A percentile compares a stretch with the other conserved stretches of the same genome.
Evolutionary conservation across 139 green algal genomes (phyloP).

Genomic region (Micromonas pusilla): DNA sequence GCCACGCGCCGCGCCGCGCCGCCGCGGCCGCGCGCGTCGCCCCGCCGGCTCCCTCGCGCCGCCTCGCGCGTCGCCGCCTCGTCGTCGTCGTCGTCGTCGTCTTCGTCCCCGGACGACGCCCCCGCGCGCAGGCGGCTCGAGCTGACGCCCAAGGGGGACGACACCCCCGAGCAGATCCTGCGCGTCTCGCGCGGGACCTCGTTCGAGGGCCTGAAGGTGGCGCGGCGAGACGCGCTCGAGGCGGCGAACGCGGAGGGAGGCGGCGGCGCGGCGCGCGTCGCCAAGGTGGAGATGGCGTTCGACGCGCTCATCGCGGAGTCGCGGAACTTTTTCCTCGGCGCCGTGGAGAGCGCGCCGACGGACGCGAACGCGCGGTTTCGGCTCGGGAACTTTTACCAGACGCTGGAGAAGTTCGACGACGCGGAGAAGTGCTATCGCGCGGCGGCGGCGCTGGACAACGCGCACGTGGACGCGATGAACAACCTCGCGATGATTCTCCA

Average conservation of each 20-base stretch:
- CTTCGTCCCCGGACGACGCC: not conserved
- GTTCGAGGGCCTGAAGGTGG: conserved; percentile 26
- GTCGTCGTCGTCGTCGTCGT: too few species aligned
- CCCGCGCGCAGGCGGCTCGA: not conserved
- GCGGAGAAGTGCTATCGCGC: conserved; percentile 24
- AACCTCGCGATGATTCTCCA: conserved; percentile 33
- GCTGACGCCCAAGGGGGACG: not conserved
- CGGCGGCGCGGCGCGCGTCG: not conserved
- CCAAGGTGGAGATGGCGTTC: conserved; percentile 3
- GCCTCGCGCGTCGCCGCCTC: too few species aligned
- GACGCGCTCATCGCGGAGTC: conserved; percentile 4
- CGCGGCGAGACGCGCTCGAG: conserved; percentile 7
- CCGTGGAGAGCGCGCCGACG: not conserved
- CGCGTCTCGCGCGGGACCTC: conserved; percentile 4
- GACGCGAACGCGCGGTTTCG: conserved; percentile 4
- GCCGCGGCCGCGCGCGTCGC: too few species aligned
- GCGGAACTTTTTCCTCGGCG: not conserved
- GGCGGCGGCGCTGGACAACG: conserved; percentile 12
- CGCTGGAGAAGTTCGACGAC: conserved; percentile 24
- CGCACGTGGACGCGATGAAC: conserved; percentile 28
- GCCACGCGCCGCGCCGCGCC: too few species aligned
- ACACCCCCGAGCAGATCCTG: conserved; percentile 15
- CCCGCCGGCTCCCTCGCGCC: too few species aligned
- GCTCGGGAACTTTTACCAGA: conserved; percentile 31
- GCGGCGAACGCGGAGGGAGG: not conserved